Percentiles rank a stretch among this genome's conserved stretches.
These are phyloP conservation scores for Neurospora tetrasperma DNA, from an alignment of 495 filamentous ascomycete genomes.

Conservation along the genomic window DNA sequence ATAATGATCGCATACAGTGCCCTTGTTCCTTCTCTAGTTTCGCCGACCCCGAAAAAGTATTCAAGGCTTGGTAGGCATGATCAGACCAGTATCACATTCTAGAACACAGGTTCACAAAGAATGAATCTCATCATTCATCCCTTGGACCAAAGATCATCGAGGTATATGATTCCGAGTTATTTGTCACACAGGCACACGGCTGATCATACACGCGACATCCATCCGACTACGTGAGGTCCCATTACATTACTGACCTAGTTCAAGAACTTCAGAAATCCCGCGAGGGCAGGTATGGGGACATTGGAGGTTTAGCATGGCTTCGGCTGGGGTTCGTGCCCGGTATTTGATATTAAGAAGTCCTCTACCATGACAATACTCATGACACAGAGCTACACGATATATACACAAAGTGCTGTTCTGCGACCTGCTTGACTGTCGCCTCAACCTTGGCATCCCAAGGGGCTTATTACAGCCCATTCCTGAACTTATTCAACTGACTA, in stretches of 20 bases:
- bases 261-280: neutral
- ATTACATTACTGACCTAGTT: neutral
- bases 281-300: neutral
- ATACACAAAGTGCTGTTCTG: neutral
- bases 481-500: slow-evolving; percentile 66
- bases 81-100: neutral
- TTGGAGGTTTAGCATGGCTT: neutral
- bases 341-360: neutral
- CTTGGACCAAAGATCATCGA: neutral
- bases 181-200: neutral
- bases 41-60: neutral
- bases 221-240: neutral
- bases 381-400: neutral
- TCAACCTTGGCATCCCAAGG: neutral
- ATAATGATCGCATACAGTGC: neutral
- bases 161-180: neutral
- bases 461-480: slow-evolving; percentile 53
- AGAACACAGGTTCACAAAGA: neutral
- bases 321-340: neutral
- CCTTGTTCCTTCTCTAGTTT: neutral
- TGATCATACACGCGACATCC: neutral
- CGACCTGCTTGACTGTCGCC: neutral
- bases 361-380: neutral
- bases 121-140: neutral
- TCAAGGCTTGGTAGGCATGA: neutral